Conservation (phyloP, 1,284 basidiomycete species). For the Leccinum ponderosum region DNA sequence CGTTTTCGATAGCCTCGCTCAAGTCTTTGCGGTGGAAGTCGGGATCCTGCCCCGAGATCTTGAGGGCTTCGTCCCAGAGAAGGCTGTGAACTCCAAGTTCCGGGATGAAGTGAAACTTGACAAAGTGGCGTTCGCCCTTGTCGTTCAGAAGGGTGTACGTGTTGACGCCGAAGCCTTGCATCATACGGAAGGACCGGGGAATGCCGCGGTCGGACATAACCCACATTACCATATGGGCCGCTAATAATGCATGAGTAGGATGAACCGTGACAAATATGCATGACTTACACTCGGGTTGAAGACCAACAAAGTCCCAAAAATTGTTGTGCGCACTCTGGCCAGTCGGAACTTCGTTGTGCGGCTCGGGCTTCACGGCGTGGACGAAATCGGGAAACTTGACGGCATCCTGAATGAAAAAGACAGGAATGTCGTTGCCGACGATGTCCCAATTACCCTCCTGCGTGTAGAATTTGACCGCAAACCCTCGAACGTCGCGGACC, state of each 20-base stretch:
- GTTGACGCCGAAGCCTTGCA: slow-evolving; percentile 88
- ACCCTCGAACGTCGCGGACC: slow-evolving; percentile 83
- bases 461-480: slow-evolving; percentile 82
- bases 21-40: slow-evolving; percentile 84
- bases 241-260: slow-evolving; percentile 34
- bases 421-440: slow-evolving; percentile 75
- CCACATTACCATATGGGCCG: slow-evolving; percentile 84
- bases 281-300: slow-evolving; percentile 58
- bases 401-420: slow-evolving; percentile 86
- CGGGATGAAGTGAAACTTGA: slow-evolving; percentile 85
- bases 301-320: slow-evolving; percentile 78
- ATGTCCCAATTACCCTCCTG: slow-evolving; percentile 82
- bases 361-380: slow-evolving; percentile 81
- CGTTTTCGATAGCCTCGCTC: slow-evolving; percentile 72
- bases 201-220: slow-evolving; percentile 79
- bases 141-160: slow-evolving; percentile 74
- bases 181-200: slow-evolving; percentile 81
- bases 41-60: slow-evolving; percentile 79
- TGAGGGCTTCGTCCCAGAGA: slow-evolving; percentile 87
- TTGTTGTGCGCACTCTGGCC: slow-evolving; percentile 78
- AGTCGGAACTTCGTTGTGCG: slow-evolving; percentile 69
- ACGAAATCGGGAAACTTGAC: slow-evolving; percentile 85
- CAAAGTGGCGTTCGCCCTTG: slow-evolving; percentile 68
- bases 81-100: slow-evolving; percentile 81
- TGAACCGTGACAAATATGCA: background rate